phyloP scores from a whole-genome alignment of 2,329 filamentous ascomycete genomes.

The Cyanodermella asteris region DNA sequence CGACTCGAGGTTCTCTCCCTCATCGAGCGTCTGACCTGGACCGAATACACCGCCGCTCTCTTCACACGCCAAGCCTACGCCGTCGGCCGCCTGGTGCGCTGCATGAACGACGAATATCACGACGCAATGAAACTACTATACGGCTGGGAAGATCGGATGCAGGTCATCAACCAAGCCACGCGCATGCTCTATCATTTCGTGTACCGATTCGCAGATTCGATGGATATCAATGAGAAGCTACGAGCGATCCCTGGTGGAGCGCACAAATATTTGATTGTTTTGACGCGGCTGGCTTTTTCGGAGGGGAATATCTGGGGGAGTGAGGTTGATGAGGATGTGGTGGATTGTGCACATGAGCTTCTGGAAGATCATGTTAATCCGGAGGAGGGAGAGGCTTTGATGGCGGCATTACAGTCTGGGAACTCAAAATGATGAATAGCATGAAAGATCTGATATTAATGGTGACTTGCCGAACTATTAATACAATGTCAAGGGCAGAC shows the following conservation, averaged over 20 bases:
- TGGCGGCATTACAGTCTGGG: conserved; percentile 26
- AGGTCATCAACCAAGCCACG: conserved; percentile 36
- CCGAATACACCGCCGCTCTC: conserved; percentile 33
- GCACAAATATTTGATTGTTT: conserved; percentile 60
- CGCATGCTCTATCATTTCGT: conserved; percentile 39
- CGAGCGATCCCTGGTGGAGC: conserved; percentile 45
- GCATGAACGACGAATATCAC: conserved; percentile 51
- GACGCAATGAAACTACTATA: conserved; percentile 31
- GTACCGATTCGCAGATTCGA: conserved; percentile 34
- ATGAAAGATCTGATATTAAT: too few species aligned
- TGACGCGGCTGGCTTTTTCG: conserved; percentile 69
- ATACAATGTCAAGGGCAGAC: too few species aligned
- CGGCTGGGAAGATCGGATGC: conserved; percentile 21
- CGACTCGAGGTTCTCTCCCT: conserved; percentile 23
- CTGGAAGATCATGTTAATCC: conserved; percentile 63
- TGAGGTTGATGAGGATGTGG: conserved; percentile 54
- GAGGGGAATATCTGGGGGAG: conserved; percentile 59
- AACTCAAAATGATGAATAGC: too few species aligned
- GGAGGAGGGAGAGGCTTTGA: conserved; percentile 46
- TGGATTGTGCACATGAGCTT: conserved; percentile 61
- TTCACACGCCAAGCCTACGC: conserved; percentile 47
- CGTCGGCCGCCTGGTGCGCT: conserved; percentile 52
- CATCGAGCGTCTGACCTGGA: conserved; percentile 31
- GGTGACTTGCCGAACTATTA: too few species aligned
- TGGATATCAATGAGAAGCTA: conserved; percentile 53